These are phyloP conservation scores for Dothistroma pini DNA, from an alignment of 2,329 filamentous ascomycete species.

Conservation along the genomic window DNA sequence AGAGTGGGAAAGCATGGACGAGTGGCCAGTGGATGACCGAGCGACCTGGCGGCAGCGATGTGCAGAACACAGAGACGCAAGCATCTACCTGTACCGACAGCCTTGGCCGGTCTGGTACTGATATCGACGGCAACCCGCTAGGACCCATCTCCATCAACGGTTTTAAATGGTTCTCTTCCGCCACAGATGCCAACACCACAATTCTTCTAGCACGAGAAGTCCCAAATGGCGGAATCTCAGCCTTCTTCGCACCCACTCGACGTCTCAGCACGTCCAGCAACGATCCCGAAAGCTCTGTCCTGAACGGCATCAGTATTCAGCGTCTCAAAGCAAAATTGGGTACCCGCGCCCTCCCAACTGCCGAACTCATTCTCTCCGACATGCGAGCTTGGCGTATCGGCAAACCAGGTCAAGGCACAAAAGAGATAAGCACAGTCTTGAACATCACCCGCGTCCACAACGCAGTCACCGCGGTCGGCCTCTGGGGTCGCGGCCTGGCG, in stretches of 20 bases:
- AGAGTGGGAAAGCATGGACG: slow-evolving; percentile 60
- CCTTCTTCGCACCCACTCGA: slow-evolving; percentile 63
- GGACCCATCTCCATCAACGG: slow-evolving; percentile 55
- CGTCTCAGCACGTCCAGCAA: slow-evolving; percentile 52
- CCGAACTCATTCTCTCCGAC: slow-evolving; percentile 59
- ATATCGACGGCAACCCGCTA: slow-evolving; percentile 19
- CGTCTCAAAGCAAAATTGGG: slow-evolving; percentile 71
- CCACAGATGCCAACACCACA: slow-evolving; percentile 62
- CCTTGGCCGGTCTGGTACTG: background rate
- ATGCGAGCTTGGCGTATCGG: slow-evolving; percentile 57
- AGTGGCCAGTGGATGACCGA: slow-evolving; percentile 79
- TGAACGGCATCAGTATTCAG: slow-evolving; percentile 65
- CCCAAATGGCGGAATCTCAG: slow-evolving; percentile 45
- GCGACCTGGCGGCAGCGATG: slow-evolving; percentile 64
- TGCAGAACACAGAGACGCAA: slow-evolving; percentile 63
- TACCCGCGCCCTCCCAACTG: slow-evolving; percentile 66
- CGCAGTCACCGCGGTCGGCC: slow-evolving; percentile 51
- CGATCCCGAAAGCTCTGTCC: slow-evolving; percentile 21
- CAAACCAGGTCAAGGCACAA: slow-evolving; percentile 61
- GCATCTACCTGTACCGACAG: slow-evolving; percentile 7
- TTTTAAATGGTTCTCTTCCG: slow-evolving; percentile 70
- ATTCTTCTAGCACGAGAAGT: slow-evolving; percentile 54
- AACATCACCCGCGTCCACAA: slow-evolving; percentile 64
- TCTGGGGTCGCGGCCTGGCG: slow-evolving; percentile 54
- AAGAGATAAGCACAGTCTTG: slow-evolving; percentile 64